phyloP scores from a whole-genome alignment of 805 yeast species.

The Schwanniomyces pseudopolymorphus region DNA sequence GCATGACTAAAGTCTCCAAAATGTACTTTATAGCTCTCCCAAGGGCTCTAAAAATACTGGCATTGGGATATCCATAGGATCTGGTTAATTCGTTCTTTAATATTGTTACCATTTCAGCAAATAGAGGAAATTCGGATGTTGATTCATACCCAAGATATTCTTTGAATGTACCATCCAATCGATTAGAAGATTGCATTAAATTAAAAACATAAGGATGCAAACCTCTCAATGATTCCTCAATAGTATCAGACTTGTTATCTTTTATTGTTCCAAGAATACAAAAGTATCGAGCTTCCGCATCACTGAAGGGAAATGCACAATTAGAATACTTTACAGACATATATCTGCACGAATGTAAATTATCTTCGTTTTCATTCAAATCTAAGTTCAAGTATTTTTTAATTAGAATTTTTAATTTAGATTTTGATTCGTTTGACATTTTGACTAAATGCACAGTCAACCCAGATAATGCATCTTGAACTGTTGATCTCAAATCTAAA shows the following conservation, averaged over 20 bases:
- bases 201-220: constrained; percentile 81
- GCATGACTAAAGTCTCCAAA: constrained; percentile 62
- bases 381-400: constrained; percentile 25
- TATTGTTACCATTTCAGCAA: constrained; percentile 36
- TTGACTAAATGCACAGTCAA: constrained; percentile 49
- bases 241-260: constrained; percentile 64
- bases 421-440: constrained; percentile 39
- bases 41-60: constrained; percentile 31
- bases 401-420: constrained; percentile 39
- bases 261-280: constrained; percentile 64
- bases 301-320: constrained; percentile 62
- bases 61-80: constrained; percentile 15
- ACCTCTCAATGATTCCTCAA: constrained; percentile 79
- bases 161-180: constrained; percentile 32
- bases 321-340: constrained; percentile 66
- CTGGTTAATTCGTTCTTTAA: constrained; percentile 20
- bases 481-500: constrained; percentile 59
- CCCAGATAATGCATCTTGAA: constrained; percentile 69
- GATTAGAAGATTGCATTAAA: constrained; percentile 45
- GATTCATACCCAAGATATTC: constrained; percentile 45
- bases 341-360: constrained; percentile 55
- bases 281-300: constrained; percentile 64
- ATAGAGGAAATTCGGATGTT: constrained; percentile 53
- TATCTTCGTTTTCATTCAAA: constrained; percentile 10
- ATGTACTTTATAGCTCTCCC: constrained; percentile 51